Evolutionary conservation across 2,329 filamentous ascomycete species (phyloP), one percentile per base, ranked within the genome.

Genomic region (Botrytis galanthina): DNA sequence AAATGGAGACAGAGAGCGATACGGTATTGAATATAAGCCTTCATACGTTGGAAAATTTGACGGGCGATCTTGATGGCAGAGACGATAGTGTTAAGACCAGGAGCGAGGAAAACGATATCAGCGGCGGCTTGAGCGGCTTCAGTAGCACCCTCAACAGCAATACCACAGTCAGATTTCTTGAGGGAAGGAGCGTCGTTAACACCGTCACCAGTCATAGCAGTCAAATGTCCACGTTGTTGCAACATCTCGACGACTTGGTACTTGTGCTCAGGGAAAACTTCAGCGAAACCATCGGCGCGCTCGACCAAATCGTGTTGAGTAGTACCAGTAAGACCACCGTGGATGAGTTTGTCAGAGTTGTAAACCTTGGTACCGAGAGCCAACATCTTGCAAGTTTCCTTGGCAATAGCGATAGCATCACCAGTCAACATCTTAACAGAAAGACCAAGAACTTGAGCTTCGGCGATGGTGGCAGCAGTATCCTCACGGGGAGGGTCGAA

Each of bases 21-120:
- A 89, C 94, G 93, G 87, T 97, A 97, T 81, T 97, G 92, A 77
- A 97, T 93, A 86, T 97, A 97, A 75, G 94, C 92, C 85, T 97
- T 96, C 94, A 97, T 97, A 81, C 94, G 93, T 85, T 97, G 94
- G 88, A 97, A 97, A 84, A 97, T 97, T 85, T 97, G 94, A 81
- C 94, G 93, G 44, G 93, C 95, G 78, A 93, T 97, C 87, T 97
- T 97, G 79, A 97, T 89, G 74, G 94, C 93, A 82, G 96, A 93
- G 80, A 97, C 96, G 83, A 97, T 97, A 76, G 94, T 93, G 83
- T 93, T 94, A 75, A 97, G 90, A 87, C 94, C 94, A 70, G 94
- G 93, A 77, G 93, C 93, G 81, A 97, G 90, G 89, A 97, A 97
- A 80, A 97, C 94, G 80, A 97, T 97, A 84, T 97, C 94, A 79